These are phyloP conservation scores for Mycena polygramma DNA, from an alignment of 768 basidiomycete genomes.

Conservation along the genomic window DNA sequence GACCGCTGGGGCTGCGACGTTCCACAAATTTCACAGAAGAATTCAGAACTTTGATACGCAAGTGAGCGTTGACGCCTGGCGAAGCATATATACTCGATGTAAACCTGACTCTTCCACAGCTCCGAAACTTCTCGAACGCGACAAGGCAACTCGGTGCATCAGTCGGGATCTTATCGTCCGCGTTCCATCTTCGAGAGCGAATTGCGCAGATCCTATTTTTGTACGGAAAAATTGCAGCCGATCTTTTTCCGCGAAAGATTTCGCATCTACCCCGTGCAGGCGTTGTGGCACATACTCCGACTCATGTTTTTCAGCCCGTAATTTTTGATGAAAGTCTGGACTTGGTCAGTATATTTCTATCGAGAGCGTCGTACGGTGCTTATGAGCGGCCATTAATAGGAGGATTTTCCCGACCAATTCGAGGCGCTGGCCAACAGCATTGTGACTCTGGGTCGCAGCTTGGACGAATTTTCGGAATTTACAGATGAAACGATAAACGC, in stretches of 20 bases:
- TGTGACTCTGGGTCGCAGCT: slow-evolving; percentile 73
- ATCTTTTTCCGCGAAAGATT: slow-evolving; percentile 80
- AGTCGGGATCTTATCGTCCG: slow-evolving; percentile 81
- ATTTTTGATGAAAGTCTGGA: slow-evolving; percentile 68
- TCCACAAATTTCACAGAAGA: slow-evolving; percentile 67
- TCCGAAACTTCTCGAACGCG: slow-evolving; percentile 83
- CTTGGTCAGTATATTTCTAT: slow-evolving; percentile 20
- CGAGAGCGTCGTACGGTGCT: neutral
- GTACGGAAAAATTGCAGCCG: slow-evolving; percentile 83
- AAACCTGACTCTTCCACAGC: slow-evolving; percentile 49
- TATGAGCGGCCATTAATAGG: slow-evolving; percentile 44
- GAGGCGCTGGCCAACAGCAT: slow-evolving; percentile 73
- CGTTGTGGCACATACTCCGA: slow-evolving; percentile 50
- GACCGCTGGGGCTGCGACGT: slow-evolving; percentile 72
- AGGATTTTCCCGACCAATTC: slow-evolving; percentile 76
- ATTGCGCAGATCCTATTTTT: slow-evolving; percentile 79
- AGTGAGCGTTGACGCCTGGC: neutral
- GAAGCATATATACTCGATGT: no score
- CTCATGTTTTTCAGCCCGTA: slow-evolving; percentile 65
- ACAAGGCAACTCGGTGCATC: slow-evolving; percentile 83
- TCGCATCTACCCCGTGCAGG: slow-evolving; percentile 51
- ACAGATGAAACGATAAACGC: slow-evolving; percentile 79
- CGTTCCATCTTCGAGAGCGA: slow-evolving; percentile 77
- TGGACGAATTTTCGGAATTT: slow-evolving; percentile 87
- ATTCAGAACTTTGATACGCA: slow-evolving; percentile 31